Evolutionary conservation across 1,284 basidiomycete species (phyloP).

Genomic region (Ceratobasidium sp.): DNA sequence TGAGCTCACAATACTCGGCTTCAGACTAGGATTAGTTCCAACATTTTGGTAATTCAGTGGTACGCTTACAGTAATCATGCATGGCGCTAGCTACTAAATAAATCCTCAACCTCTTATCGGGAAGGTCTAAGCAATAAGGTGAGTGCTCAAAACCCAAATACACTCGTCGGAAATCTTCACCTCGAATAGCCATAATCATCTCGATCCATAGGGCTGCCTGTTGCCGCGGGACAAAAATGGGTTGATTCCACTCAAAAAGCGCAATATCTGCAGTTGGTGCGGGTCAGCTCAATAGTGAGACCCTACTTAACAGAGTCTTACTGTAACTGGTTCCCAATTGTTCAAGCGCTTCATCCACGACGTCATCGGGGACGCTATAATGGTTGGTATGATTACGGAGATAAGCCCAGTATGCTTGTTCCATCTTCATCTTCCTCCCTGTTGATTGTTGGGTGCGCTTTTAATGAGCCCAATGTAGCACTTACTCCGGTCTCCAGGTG

Average conservation of each 20-base stretch:
- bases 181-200: slow-evolving; percentile 17
- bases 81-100: slow-evolving; percentile 23
- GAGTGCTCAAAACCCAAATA: not conserved
- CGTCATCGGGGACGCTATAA: not conserved
- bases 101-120: slow-evolving; percentile 16
- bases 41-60: not conserved
- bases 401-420: slow-evolving; percentile 22
- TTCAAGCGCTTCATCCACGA: slow-evolving; percentile 13
- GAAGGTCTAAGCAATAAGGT: not conserved
- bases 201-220: slow-evolving; percentile 26
- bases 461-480: not conserved
- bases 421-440: slow-evolving; percentile 16
- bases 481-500: not conserved
- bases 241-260: slow-evolving; percentile 22
- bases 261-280: not conserved
- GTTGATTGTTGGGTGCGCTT: not conserved
- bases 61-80: slow-evolving; percentile 22
- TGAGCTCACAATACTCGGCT: slow-evolving; percentile 24
- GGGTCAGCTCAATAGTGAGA: too few relatives aligned
- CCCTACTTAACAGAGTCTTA: not conserved
- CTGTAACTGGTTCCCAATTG: slow-evolving; percentile 27
- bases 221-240: slow-evolving; percentile 3
- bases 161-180: not conserved
- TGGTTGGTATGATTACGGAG: slow-evolving; percentile 17
- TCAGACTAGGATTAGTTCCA: not conserved